A percentile compares a stretch with the other conserved stretches of the same genome.
Conservation (phyloP, 805 yeast species). For the Phaffomyces antillensis region DNA sequence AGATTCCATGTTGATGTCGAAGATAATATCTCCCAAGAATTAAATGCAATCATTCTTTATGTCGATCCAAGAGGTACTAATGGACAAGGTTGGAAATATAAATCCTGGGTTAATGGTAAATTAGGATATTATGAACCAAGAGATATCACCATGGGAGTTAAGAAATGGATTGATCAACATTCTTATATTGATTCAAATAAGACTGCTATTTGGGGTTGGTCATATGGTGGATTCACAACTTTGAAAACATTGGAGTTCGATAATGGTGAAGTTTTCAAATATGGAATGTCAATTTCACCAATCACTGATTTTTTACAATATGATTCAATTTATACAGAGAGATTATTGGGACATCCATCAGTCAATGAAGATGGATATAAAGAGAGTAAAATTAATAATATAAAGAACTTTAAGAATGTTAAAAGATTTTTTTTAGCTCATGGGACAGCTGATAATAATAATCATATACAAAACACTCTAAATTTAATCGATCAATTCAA, state of each 20-base stretch:
- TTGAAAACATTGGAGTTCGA: slow-evolving; percentile 69
- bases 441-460: slow-evolving; percentile 83
- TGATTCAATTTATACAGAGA: slow-evolving; percentile 74
- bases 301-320: slow-evolving; percentile 74
- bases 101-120: slow-evolving; percentile 45
- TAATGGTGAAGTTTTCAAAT: slow-evolving; percentile 53
- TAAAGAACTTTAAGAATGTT: slow-evolving; percentile 37
- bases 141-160: slow-evolving; percentile 49
- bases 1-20: slow-evolving; percentile 47
- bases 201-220: slow-evolving; percentile 84
- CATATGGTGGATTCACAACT: slow-evolving; percentile 77
- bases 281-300: slow-evolving; percentile 80
- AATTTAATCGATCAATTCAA: slow-evolving; percentile 56
- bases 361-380: slow-evolving; percentile 44
- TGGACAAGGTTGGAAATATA: slow-evolving; percentile 65
- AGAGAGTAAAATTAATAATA: slow-evolving; percentile 36
- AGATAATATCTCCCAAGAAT: slow-evolving; percentile 47
- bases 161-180: slow-evolving; percentile 39
- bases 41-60: slow-evolving; percentile 55
- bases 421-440: slow-evolving; percentile 63
- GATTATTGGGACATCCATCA: slow-evolving; percentile 57
- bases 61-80: slow-evolving; percentile 83
- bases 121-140: slow-evolving; percentile 76
- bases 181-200: slow-evolving; percentile 41
- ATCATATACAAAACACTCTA: slow-evolving; percentile 66